Evolutionary conservation across 2,329 filamentous ascomycete genomes (phyloP).

Genomic region (Exserohilum rostratum): DNA sequence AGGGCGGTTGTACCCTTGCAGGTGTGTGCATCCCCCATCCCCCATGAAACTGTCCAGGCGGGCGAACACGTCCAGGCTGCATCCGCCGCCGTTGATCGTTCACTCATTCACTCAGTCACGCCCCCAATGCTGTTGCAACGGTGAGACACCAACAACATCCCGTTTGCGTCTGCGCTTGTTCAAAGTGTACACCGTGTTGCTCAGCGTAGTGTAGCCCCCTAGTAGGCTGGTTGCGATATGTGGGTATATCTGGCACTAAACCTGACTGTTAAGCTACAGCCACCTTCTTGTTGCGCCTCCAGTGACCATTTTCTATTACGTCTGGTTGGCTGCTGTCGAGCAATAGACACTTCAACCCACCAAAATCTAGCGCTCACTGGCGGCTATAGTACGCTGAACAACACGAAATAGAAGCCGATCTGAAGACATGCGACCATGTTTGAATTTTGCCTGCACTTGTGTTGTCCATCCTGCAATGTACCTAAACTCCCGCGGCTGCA

Average conservation of each 20-base stretch:
- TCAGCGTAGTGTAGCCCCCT: no score
- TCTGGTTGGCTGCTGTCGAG: no score
- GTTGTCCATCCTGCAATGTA: conserved; percentile 13
- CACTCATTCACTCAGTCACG: conserved; percentile 18
- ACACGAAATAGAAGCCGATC: conserved; percentile 9
- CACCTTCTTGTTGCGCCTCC: no score
- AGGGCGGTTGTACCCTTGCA: conserved; percentile 26
- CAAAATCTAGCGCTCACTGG: no score
- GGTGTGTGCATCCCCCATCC: conserved; percentile 17
- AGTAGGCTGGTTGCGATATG: no score
- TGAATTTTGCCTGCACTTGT: conserved; percentile 17
- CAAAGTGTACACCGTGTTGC: no score
- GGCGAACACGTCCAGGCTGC: conserved; percentile 15
- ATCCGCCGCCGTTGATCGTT: conserved; percentile 23
- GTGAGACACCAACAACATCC: conserved; percentile 33
- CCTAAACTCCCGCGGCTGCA: conserved; percentile 32
- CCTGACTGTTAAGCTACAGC: no score
- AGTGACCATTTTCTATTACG: no score
- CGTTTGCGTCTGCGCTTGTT: conserved; percentile 19
- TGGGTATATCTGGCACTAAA: no score
- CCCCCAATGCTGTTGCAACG: conserved; percentile 14
- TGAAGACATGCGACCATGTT: conserved; percentile 18
- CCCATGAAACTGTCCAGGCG: conserved; percentile 13
- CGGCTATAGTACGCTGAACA: no score
- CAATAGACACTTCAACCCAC: no score